Conservation (phyloP, 2,329 filamentous ascomycete species). For the Curvularia spicifera region DNA sequence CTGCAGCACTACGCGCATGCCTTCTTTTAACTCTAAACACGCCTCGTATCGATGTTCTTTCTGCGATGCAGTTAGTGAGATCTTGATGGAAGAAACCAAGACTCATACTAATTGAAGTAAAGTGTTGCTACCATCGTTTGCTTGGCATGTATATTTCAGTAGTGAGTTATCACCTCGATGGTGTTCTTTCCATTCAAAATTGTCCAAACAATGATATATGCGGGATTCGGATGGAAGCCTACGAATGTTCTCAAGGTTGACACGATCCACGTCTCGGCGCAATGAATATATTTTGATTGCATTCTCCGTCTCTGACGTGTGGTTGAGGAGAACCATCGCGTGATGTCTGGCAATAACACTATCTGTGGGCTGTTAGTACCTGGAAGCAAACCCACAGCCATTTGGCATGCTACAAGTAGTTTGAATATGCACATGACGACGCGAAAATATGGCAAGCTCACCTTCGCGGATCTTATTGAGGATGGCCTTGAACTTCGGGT, state of each 20-base stretch:
- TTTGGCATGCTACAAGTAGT: background rate
- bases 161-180: slow-evolving; percentile 31
- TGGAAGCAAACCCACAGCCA: background rate
- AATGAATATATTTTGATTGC: slow-evolving; percentile 57
- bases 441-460: slow-evolving; percentile 7
- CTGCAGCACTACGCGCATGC: slow-evolving; percentile 62
- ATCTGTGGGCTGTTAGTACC: slow-evolving; percentile 15
- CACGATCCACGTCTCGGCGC: slow-evolving; percentile 41
- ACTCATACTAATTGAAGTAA: slow-evolving; percentile 31
- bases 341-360: slow-evolving; percentile 47
- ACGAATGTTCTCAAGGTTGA: slow-evolving; percentile 46
- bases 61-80: slow-evolving; percentile 6
- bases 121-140: slow-evolving; percentile 11
- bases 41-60: slow-evolving; percentile 57
- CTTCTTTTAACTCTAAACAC: slow-evolving; percentile 55
- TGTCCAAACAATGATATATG: slow-evolving; percentile 49
- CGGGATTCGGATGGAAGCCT: slow-evolving; percentile 34
- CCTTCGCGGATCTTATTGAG: slow-evolving; percentile 63
- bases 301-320: slow-evolving; percentile 51
- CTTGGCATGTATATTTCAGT: slow-evolving; percentile 16
- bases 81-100: too few species aligned
- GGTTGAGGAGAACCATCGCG: slow-evolving; percentile 54
- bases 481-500: slow-evolving; percentile 61
- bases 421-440: background rate
- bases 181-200: slow-evolving; percentile 49